Conservation (phyloP, 345 rosid species). For the Moricandia moricandioides region DNA sequence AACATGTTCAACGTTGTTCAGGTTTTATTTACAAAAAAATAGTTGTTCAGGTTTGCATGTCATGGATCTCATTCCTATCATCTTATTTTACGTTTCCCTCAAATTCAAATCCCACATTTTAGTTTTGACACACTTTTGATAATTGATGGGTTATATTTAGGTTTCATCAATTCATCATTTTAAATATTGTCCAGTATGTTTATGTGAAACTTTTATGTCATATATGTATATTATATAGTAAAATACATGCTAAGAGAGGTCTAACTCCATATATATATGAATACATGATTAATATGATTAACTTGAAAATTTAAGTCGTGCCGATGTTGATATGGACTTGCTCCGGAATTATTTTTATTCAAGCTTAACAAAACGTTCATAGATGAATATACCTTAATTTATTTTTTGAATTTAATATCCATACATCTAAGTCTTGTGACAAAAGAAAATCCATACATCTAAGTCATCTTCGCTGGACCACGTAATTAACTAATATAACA, state of each 20-base stretch:
- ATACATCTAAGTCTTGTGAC: background rate
- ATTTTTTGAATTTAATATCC: background rate
- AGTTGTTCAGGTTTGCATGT: constrained; percentile 29
- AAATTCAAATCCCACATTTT: background rate
- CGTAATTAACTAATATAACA: background rate
- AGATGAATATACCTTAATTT: background rate
- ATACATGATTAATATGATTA: background rate
- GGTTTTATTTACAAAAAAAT: too few species aligned
- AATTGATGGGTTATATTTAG: background rate
- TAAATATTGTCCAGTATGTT: background rate
- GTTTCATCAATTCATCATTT: background rate
- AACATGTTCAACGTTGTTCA: constrained; percentile 20
- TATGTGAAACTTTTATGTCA: background rate
- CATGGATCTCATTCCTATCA: constrained; percentile 26
- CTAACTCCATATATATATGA: background rate
- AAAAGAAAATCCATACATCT: background rate
- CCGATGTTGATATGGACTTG: constrained; percentile 12
- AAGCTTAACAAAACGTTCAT: background rate
- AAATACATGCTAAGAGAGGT: background rate
- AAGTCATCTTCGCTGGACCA: constrained; percentile 11
- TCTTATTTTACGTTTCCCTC: constrained; percentile 5
- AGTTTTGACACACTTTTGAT: background rate
- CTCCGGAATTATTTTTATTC: background rate
- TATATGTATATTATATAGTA: background rate
- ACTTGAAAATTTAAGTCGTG: background rate